Conservation (phyloP, 495 filamentous ascomycete species). For the Penicillium macrosclerotiorum region DNA sequence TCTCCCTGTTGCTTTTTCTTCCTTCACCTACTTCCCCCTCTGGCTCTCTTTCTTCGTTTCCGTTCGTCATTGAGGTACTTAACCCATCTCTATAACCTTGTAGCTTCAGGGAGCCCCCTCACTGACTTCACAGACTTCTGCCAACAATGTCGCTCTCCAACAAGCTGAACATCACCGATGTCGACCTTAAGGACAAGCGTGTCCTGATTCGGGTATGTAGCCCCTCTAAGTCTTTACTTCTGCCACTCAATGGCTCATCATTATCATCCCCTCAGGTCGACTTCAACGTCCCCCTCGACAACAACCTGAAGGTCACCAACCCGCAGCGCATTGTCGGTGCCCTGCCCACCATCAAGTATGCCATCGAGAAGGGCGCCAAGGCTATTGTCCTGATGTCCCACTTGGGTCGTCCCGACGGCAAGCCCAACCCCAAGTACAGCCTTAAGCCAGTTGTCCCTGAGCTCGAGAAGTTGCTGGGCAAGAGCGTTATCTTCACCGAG, state of each 20-base stretch:
- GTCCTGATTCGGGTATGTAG: slow-evolving; percentile 88
- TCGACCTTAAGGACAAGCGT: slow-evolving; percentile 96
- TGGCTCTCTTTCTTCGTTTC: slow-evolving; percentile 7
- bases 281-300: slow-evolving; percentile 98
- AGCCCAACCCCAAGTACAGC: slow-evolving; percentile 87
- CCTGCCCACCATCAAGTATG: slow-evolving; percentile 97
- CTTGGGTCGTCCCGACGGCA: slow-evolving; percentile 91
- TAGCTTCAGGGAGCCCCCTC: background rate
- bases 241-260: slow-evolving; percentile 15
- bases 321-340: slow-evolving; percentile 97
- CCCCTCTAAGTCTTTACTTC: background rate
- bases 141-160: slow-evolving; percentile 91
- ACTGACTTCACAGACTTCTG: slow-evolving; percentile 16
- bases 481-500: slow-evolving; percentile 77
- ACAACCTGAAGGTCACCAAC: slow-evolving; percentile 91
- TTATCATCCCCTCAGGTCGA: slow-evolving; percentile 70
- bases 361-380: slow-evolving; percentile 90
- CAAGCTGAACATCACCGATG: slow-evolving; percentile 94
- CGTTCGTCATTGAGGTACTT: slow-evolving; percentile 15
- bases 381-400: slow-evolving; percentile 98
- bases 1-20: background rate
- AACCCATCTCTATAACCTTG: background rate
- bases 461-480: slow-evolving; percentile 85
- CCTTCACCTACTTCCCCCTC: slow-evolving; percentile 1
- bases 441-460: slow-evolving; percentile 88